These are phyloP conservation scores for Cercospora janseana DNA, from an alignment of 2,329 filamentous ascomycete species.

Conservation along the genomic window DNA sequence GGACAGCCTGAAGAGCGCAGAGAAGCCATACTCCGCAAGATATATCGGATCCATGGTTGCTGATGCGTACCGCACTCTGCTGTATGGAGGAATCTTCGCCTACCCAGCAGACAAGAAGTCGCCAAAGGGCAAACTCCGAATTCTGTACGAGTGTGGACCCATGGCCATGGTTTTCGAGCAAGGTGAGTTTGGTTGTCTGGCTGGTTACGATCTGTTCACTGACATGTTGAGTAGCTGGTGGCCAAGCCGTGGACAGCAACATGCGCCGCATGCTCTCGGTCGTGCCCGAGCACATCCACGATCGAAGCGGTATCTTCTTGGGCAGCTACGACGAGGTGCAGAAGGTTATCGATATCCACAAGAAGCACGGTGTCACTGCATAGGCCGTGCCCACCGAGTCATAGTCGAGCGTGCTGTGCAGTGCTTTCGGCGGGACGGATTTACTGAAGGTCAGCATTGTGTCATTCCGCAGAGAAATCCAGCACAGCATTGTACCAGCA, in stretches of 20 bases:
- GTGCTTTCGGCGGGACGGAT: no score
- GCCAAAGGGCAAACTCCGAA: slow-evolving; percentile 95
- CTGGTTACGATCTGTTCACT: neutral
- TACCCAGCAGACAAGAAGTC: slow-evolving; percentile 98
- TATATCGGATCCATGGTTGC: slow-evolving; percentile 99
- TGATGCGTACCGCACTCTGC: slow-evolving; percentile 89
- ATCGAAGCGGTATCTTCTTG: slow-evolving; percentile 92
- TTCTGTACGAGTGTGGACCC: slow-evolving; percentile 95
- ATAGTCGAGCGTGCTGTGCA: no score
- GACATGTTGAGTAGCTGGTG: slow-evolving; percentile 64
- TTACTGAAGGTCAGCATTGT: no score
- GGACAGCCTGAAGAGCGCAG: slow-evolving; percentile 79
- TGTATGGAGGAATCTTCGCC: slow-evolving; percentile 96
- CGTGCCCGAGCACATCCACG: slow-evolving; percentile 88
- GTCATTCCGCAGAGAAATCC: no score
- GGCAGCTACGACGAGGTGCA: slow-evolving; percentile 93
- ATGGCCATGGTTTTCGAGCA: slow-evolving; percentile 99
- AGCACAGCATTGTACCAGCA: no score
- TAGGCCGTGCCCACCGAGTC: neutral
- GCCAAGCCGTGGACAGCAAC: slow-evolving; percentile 84
- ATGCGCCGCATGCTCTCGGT: slow-evolving; percentile 90
- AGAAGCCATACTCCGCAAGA: slow-evolving; percentile 79
- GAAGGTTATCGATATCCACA: slow-evolving; percentile 85
- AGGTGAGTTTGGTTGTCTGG: slow-evolving; percentile 57
- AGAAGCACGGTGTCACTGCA: slow-evolving; percentile 48